phyloP scores from a whole-genome alignment of 306 rosid genomes.

The Chamaecrista fasciculata region DNA sequence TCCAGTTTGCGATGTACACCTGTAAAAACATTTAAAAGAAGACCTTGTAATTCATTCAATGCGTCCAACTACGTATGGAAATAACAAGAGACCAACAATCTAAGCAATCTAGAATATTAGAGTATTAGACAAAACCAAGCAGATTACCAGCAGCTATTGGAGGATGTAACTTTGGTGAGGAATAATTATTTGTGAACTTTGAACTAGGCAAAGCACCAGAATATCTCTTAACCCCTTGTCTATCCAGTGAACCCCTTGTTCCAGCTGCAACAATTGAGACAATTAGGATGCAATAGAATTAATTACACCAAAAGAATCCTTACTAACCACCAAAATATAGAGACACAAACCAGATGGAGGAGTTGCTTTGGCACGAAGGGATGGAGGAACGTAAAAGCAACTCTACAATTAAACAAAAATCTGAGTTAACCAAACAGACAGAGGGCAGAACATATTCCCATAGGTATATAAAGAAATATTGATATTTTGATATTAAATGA shows the following conservation, averaged over 20 bases:
- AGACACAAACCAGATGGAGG: slow-evolving; percentile 58
- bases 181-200: slow-evolving; percentile 40
- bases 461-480: neutral
- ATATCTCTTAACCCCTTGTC: slow-evolving; percentile 41
- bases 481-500: neutral
- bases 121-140: neutral
- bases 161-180: slow-evolving; percentile 48
- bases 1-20: slow-evolving; percentile 98
- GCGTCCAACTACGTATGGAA: neutral
- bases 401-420: slow-evolving; percentile 37
- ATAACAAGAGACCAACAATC: neutral
- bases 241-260: slow-evolving; percentile 44
- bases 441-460: neutral
- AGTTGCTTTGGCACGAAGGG: slow-evolving; percentile 57
- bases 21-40: slow-evolving; percentile 43
- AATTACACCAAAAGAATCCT: neutral
- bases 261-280: slow-evolving; percentile 40
- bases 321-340: neutral
- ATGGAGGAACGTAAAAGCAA: slow-evolving; percentile 68
- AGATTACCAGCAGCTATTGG: slow-evolving; percentile 45
- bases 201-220: slow-evolving; percentile 43
- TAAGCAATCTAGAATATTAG: no score
- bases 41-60: neutral
- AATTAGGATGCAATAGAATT: neutral
- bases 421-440: neutral